These are phyloP conservation scores for Xerocomellus chrysenteron DNA, from an alignment of 768 basidiomycete genomes.

Conservation along the genomic window DNA sequence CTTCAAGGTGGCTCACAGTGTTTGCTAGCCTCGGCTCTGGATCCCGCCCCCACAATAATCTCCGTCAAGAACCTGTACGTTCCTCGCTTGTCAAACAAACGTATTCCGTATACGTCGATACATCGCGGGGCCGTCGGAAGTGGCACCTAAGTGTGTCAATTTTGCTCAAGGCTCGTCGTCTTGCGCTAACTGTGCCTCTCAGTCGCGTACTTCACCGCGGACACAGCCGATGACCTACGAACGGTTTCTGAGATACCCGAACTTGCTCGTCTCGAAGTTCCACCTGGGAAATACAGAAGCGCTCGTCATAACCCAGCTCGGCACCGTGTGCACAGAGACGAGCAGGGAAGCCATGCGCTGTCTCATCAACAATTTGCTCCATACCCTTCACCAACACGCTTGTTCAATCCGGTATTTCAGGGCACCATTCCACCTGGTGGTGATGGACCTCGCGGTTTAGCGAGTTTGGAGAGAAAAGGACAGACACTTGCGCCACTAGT, in stretches of 20 bases:
- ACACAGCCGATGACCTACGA: conserved; percentile 52
- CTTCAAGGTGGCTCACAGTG: conserved; percentile 2
- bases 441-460: background rate
- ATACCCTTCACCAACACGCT: conserved; percentile 31
- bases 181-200: conserved; percentile 4
- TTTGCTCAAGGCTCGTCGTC: conserved; percentile 1
- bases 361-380: conserved; percentile 30
- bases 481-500: conserved; percentile 58
- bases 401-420: conserved; percentile 10
- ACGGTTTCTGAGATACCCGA: conserved; percentile 60
- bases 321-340: conserved; percentile 33
- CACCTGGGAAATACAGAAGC: conserved; percentile 60
- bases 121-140: conserved; percentile 62
- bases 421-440: background rate
- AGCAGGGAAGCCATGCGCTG: conserved; percentile 15
- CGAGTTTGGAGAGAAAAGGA: conserved; percentile 18
- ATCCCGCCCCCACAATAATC: conserved; percentile 25
- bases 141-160: conserved; percentile 73
- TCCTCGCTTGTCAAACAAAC: conserved; percentile 74
- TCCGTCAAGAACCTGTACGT: conserved; percentile 32
- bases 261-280: conserved; percentile 54
- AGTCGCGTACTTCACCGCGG: conserved; percentile 80
- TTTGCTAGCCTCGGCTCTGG: conserved; percentile 31
- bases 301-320: conserved; percentile 57
- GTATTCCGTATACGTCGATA: conserved; percentile 76